Conservation (phyloP, 2,329 filamentous ascomycete genomes). For the Ophiostoma novo-ulmi region DNA sequence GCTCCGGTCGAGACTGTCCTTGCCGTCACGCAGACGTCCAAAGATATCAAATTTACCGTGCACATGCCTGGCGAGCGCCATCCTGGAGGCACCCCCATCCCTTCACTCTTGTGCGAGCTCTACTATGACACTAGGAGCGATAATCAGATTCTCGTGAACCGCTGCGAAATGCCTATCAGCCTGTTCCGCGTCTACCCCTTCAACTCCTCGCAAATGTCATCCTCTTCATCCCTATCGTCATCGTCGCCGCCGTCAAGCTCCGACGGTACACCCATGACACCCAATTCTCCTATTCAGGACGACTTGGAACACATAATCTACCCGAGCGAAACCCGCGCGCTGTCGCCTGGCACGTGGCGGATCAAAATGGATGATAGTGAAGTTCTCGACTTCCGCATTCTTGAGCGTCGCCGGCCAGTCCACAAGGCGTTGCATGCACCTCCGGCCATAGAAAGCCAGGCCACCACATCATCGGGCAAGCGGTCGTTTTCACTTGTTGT, state of each 20-base stretch:
- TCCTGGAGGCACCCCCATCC: constrained; percentile 40
- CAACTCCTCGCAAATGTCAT: not conserved
- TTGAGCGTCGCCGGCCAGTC: constrained; percentile 42
- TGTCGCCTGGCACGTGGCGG: constrained; percentile 54
- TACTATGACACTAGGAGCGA: constrained; percentile 58
- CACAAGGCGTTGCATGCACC: constrained; percentile 32
- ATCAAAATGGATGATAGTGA: constrained; percentile 47
- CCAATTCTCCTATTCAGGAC: constrained; percentile 25
- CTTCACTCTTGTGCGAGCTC: constrained; percentile 54
- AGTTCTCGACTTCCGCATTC: constrained; percentile 53
- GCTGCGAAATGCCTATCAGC: constrained; percentile 50
- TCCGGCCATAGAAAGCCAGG: constrained; percentile 25
- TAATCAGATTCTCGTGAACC: constrained; percentile 53
- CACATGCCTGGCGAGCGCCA: constrained; percentile 47
- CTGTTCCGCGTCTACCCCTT: constrained; percentile 42
- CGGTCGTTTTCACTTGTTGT: constrained; percentile 40
- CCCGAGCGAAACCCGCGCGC: constrained; percentile 42
- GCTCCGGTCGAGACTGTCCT: constrained; percentile 51
- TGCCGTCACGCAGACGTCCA: constrained; percentile 55
- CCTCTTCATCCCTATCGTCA: not conserved
- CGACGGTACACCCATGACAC: constrained; percentile 19
- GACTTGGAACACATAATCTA: constrained; percentile 35
- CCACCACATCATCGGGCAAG: constrained; percentile 46
- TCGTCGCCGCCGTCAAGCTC: constrained; percentile 36
- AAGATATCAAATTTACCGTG: constrained; percentile 57